Base-by-base conservation (phyloP, 1,284 basidiomycete species). In the Malassezia obtusa region DNA sequence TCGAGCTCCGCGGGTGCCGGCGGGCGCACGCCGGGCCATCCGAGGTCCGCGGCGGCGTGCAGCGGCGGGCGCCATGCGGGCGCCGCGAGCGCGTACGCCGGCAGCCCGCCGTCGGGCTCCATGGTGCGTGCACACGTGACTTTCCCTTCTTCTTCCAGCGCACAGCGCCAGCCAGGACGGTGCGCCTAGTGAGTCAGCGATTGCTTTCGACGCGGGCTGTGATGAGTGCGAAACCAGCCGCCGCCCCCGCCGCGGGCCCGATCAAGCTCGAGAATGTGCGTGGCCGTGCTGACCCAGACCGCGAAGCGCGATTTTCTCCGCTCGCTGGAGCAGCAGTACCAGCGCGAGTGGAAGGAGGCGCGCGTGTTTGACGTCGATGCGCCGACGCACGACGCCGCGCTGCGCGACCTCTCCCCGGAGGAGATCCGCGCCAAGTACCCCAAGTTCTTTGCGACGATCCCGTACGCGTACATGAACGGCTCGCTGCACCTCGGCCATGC, bases 361-460 rank as follows among this genome's bases (percentile, higher is more conserved):
- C 71, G 77, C 36, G 58, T 76, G 50, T 98, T 98, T 74, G 84
- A 95, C 75, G 81, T 86, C 70, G 80, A 87, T 66, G 84, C 89
- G 32, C 90, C 92, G 2, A 62, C 62, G 36, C 59, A 61, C 44
- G 62, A 65, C 33, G 55, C 59, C 0, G 62, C 60, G 28, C 57
- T 70, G 45, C 45, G 61, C 24, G 50, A 63, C 19, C 57, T 71
- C 57, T 52, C 63, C 0, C 68, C 67, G 10, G 67, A 69, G 33
- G 64, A 67, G 58, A 68, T 80, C 36, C 76, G 79, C 52, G 74
- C 75, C 56, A 84, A 85, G 77, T 83, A 83, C 74, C 91, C 90
- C 31, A 98, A 95, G 78, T 96, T 89, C 89, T 87, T 96, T 70
- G 91, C 90, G 52, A 95, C 84, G 75, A 91, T 87, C 75, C 89